Evolutionary conservation across 108 stramenopile species (phyloP).

Genomic region (Cyclotella sp.): DNA sequence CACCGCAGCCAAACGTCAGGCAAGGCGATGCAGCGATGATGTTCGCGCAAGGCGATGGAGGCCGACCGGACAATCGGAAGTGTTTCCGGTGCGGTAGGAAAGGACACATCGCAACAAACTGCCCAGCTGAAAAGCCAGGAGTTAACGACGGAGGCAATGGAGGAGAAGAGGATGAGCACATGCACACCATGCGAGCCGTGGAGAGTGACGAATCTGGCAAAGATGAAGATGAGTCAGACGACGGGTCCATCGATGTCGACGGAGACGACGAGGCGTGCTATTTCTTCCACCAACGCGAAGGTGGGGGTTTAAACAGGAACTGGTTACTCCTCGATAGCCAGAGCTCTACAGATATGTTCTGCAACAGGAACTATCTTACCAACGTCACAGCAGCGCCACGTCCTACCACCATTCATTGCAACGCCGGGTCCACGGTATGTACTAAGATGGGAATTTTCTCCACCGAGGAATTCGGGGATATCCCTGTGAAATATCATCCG

Average conservation of each 20-base stretch:
- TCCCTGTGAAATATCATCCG: neutral
- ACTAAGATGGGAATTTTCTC: neutral
- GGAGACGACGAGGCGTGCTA: neutral
- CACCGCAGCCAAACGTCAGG: neutral
- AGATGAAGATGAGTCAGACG: neutral
- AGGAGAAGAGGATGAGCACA: neutral
- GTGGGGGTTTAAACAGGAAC: neutral
- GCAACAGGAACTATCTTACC: neutral
- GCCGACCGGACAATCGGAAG: neutral
- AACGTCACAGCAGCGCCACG: neutral
- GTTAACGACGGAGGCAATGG: neutral
- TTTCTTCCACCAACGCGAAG: too few species aligned
- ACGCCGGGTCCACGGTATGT: neutral
- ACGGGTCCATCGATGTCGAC: neutral
- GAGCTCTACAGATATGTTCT: conserved; percentile 1
- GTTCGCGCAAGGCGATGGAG: neutral
- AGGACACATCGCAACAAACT: neutral
- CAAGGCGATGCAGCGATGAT: neutral
- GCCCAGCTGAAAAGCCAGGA: neutral
- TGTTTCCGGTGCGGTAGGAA: neutral
- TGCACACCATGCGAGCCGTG: neutral
- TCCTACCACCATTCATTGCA: neutral
- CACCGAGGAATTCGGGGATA: neutral
- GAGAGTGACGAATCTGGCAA: neutral
- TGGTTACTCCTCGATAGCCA: conserved; percentile 4